These are phyloP conservation scores for Penicillium egyptiacum DNA, from an alignment of 495 filamentous ascomycete genomes.

Conservation along the genomic window DNA sequence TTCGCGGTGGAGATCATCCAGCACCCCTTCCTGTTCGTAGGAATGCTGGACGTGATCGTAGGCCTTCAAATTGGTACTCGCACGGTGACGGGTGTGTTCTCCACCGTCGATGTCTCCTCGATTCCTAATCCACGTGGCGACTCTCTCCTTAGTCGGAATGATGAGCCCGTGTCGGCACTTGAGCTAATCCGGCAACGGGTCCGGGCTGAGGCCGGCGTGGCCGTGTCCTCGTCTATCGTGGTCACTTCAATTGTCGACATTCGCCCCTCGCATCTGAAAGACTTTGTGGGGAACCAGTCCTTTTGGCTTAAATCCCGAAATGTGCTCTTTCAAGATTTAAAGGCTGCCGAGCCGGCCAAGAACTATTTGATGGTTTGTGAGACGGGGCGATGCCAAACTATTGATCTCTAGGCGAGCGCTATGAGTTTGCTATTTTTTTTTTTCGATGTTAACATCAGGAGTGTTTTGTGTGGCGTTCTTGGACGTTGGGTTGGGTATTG, in stretches of 20 bases:
- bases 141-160: slow-evolving; percentile 25
- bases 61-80: slow-evolving; percentile 60
- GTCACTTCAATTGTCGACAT: slow-evolving; percentile 43
- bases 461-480: background rate
- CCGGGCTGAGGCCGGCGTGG: slow-evolving; percentile 39
- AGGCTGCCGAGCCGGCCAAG: slow-evolving; percentile 39
- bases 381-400: slow-evolving; percentile 45
- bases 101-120: slow-evolving; percentile 28
- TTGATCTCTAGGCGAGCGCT: slow-evolving; percentile 33
- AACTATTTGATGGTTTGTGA: slow-evolving; percentile 53
- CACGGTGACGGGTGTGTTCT: slow-evolving; percentile 44
- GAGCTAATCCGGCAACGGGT: slow-evolving; percentile 41
- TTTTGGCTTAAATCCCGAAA: slow-evolving; percentile 56
- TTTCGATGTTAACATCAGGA: background rate
- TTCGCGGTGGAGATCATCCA: slow-evolving; percentile 91
- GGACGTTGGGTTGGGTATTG: background rate
- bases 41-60: slow-evolving; percentile 74
- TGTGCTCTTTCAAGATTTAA: slow-evolving; percentile 44
- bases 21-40: slow-evolving; percentile 84
- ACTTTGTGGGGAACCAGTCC: slow-evolving; percentile 49
- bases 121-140: slow-evolving; percentile 19
- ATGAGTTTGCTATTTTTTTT: background rate
- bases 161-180: slow-evolving; percentile 36
- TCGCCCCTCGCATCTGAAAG: slow-evolving; percentile 47
- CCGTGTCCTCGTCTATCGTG: slow-evolving; percentile 39